Evolutionary conservation across 225 moss, liverwort and hornwort species (phyloP).

Genomic region (Anthoceros angustus): DNA sequence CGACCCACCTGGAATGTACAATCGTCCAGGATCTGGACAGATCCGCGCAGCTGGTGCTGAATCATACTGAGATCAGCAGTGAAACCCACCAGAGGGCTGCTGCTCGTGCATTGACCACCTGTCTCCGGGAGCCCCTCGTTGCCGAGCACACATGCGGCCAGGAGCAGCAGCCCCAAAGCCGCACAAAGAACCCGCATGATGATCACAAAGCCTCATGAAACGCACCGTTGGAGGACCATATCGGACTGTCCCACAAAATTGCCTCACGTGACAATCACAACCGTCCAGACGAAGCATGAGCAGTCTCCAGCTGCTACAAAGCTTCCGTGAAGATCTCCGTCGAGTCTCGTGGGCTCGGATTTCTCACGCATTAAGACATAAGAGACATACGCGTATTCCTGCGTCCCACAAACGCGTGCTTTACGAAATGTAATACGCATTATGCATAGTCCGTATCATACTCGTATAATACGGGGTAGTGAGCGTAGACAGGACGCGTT

Average conservation of each 20-base stretch:
- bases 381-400: too few relatives aligned
- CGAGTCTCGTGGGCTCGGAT: too few relatives aligned
- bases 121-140: not conserved
- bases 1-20: constrained; percentile 48
- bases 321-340: too few relatives aligned
- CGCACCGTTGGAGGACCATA: not conserved
- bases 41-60: constrained; percentile 96
- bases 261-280: too few relatives aligned
- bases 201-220: not conserved
- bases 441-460: too few relatives aligned
- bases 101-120: constrained; percentile 32
- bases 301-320: too few relatives aligned
- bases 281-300: too few relatives aligned
- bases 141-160: not conserved
- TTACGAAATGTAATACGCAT: too few relatives aligned
- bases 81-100: constrained; percentile 49
- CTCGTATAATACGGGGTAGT: too few relatives aligned
- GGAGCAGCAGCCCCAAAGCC: constrained; percentile 2
- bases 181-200: not conserved
- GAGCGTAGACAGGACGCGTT: too few relatives aligned
- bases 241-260: not conserved
- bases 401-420: too few relatives aligned
- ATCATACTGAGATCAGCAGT: constrained; percentile 75
- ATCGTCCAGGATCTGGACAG: constrained; percentile 54
- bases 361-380: too few relatives aligned